Evolutionary conservation across 768 basidiomycete species (phyloP), one percentile per base, ranked within the genome.

Genomic region (Dendrothele bispora): DNA sequence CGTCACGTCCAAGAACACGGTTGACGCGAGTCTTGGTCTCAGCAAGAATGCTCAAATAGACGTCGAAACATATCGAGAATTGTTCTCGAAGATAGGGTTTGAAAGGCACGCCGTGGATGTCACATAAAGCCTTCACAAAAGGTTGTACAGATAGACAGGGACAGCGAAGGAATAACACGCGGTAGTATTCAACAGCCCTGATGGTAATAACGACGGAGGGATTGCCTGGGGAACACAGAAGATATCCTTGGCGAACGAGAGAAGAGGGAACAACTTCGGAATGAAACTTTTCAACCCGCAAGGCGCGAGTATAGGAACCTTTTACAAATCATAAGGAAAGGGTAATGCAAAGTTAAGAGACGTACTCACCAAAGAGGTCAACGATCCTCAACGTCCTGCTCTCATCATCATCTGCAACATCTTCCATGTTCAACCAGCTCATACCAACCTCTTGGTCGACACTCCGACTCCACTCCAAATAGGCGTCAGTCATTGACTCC

Each of bases 91-190:
- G 37, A 14, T 53, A 47, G 5, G 43, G 30, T 7, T 41, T 49
- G 32, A 40, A 45, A 1, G 44, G 24, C 7, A 43, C 27, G 12
- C 44, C 39, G 12, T 60, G 52, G 20, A 59, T n/a, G 18, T 61
- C 58, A 35, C 49, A 55, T 1, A 64, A 26, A 1, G 47, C 45
- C 29, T 54, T 55, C 4, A 61, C 48, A 18, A 52, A 57, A 2
- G 55, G 50, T 35, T 64, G 55, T 5, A 60, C 53, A 2, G 55
- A 55, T 7, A 57, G 50, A 15, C 52, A 55, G 2, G 56, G 62
- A 20, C 43, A 49, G 12, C 41, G 43, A 1, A 50, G 30, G 6
- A 25, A 51, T 2, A 27, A 17, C 7, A 54, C 21, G 10, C 50
- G 39, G 20, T 26, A 56, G 2, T 46, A 10, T 18, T 56, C 53